A percentile compares a stretch with the other conserved stretches of the same genome.
Conservation (phyloP, 305 asterid genomes). For the Stenogyne calaminthoides region DNA sequence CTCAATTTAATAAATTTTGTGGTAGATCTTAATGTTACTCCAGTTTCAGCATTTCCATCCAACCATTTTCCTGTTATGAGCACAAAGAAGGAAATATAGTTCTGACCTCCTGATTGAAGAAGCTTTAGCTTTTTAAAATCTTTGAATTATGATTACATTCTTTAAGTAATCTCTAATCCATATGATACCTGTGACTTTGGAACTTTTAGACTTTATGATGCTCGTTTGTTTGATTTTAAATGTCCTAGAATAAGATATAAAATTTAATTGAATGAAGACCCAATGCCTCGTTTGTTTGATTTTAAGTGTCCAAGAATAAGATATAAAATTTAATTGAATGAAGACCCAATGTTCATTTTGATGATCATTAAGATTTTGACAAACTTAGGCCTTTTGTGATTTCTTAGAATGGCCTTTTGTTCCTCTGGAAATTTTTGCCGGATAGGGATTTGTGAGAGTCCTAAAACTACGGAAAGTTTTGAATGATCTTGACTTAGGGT, state of each 20-base stretch:
- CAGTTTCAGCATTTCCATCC: not conserved
- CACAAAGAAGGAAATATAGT: not conserved
- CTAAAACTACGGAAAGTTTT: not conserved
- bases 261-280: no score
- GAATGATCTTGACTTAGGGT: not conserved
- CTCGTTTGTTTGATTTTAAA: not conserved
- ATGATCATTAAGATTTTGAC: not conserved
- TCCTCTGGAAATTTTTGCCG: no score
- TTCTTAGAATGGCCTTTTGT: not conserved
- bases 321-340: not conserved
- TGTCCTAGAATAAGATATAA: no score
- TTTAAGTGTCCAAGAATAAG: not conserved
- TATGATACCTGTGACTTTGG: not conserved
- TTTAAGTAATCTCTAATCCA: not conserved
- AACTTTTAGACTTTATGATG: not conserved
- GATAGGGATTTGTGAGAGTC: not conserved
- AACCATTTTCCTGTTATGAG: not conserved
- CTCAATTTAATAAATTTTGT: not conserved
- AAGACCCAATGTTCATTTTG: not conserved
- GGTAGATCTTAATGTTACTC: not conserved
- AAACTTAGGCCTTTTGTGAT: not conserved
- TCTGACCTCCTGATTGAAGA: conserved; percentile 1
- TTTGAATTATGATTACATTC: not conserved
- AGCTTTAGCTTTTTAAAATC: not conserved
- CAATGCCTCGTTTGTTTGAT: no score